These are phyloP conservation scores for Cyberlindnera maritima DNA, from an alignment of 805 yeast genomes.

Conservation along the genomic window DNA sequence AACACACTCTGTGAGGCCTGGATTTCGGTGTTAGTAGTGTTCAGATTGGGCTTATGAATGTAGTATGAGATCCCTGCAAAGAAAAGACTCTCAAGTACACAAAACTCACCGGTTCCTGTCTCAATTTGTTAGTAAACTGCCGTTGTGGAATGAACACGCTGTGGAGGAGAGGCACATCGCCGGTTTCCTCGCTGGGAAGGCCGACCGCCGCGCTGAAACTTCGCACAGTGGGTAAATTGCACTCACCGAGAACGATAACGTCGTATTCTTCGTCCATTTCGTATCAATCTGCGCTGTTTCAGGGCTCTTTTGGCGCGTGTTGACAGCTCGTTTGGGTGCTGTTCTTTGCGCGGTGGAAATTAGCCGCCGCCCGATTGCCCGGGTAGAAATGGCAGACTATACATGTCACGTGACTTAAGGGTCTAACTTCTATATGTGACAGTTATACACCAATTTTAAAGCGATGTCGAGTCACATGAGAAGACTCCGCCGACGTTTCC, in stretches of 20 bases:
- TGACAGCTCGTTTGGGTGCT: background rate
- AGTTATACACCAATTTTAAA: too few relatives aligned
- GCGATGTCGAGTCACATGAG: slow-evolving; percentile 39
- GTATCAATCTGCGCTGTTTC: background rate
- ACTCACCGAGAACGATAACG: slow-evolving; percentile 86
- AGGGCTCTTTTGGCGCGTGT: background rate
- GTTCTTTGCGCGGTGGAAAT: slow-evolving; percentile 13
- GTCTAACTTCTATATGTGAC: too few relatives aligned
- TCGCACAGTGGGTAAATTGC: slow-evolving; percentile 3
- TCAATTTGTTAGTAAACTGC: slow-evolving; percentile 6
- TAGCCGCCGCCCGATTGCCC: too few relatives aligned
- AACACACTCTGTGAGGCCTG: slow-evolving; percentile 94
- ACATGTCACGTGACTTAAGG: too few relatives aligned
- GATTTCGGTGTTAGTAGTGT: slow-evolving; percentile 21
- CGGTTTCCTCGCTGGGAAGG: too few relatives aligned
- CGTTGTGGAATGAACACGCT: background rate
- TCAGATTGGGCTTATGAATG: too few relatives aligned
- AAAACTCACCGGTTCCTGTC: slow-evolving; percentile 6
- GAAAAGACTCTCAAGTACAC: too few relatives aligned
- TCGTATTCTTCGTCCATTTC: slow-evolving; percentile 94
- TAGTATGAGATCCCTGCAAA: too few relatives aligned
- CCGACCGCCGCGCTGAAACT: too few relatives aligned
- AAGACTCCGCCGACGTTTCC: slow-evolving; percentile 49
- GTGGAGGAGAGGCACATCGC: background rate
- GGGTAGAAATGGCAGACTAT: too few relatives aligned